phyloP scores from a whole-genome alignment of 768 basidiomycete genomes.

The Dioszegia hungarica region DNA sequence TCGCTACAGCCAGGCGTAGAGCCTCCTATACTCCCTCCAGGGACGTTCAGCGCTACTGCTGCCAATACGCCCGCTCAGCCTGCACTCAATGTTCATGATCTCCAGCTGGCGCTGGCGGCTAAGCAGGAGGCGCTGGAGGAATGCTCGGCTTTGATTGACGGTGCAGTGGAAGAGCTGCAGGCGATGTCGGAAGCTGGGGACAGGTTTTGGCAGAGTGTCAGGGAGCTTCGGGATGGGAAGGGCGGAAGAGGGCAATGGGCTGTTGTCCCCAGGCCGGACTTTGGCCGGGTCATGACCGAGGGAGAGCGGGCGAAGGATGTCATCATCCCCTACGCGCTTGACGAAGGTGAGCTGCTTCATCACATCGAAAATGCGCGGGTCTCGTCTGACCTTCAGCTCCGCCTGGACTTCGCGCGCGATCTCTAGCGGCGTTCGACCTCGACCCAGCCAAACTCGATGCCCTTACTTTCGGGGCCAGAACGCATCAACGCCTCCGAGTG shows the following conservation, averaged over 20 bases:
- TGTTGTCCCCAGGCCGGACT: constrained; percentile 37
- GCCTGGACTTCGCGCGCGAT: constrained; percentile 17
- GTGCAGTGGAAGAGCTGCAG: constrained; percentile 35
- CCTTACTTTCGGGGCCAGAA: constrained; percentile 31
- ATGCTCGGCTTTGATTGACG: constrained; percentile 36
- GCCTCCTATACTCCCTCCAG: constrained; percentile 33
- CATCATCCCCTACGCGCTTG: constrained; percentile 40
- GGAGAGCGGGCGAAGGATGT: constrained; percentile 39
- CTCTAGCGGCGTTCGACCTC: constrained; percentile 40
- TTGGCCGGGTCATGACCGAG: constrained; percentile 22
- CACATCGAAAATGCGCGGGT: neutral
- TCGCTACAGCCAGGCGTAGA: constrained; percentile 3
- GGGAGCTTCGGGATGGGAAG: constrained; percentile 23
- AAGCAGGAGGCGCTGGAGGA: constrained; percentile 38
- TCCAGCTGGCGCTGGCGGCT: constrained; percentile 31
- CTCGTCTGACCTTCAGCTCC: constrained; percentile 12
- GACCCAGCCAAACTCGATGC: constrained; percentile 30
- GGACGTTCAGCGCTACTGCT: constrained; percentile 28
- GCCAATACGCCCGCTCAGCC: constrained; percentile 1
- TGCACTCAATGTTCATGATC: constrained; percentile 14
- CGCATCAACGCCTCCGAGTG: constrained; percentile 14
- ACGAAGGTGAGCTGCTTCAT: constrained; percentile 37
- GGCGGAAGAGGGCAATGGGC: constrained; percentile 35
- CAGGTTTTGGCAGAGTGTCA: constrained; percentile 33
- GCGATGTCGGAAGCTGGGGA: constrained; percentile 29